A percentile compares a stretch with the other conserved stretches of the same genome.
Evolutionary conservation across 257 asterid species (phyloP).

Genomic region (Penstemon davidsonii): DNA sequence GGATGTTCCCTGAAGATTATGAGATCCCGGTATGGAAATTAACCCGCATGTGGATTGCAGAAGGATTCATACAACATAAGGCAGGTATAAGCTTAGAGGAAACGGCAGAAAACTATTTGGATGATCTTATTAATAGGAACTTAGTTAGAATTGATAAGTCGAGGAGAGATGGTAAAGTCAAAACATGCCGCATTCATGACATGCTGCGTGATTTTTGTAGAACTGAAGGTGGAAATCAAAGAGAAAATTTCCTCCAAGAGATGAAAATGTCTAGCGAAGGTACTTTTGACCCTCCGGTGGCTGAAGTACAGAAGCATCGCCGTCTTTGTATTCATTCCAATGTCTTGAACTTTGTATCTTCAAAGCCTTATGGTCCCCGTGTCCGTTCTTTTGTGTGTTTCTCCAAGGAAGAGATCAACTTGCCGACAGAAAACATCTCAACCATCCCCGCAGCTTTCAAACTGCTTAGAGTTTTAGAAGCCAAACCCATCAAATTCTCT

Average conservation of each 20-base stretch:
- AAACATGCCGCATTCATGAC: constrained; percentile 40
- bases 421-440: constrained; percentile 25
- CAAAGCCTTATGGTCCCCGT: constrained; percentile 31
- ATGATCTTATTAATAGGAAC: constrained; percentile 37
- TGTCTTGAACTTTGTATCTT: constrained; percentile 23
- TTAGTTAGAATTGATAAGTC: constrained; percentile 29
- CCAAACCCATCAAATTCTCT: constrained; percentile 34
- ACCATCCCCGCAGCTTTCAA: constrained; percentile 38
- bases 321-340: constrained; percentile 46
- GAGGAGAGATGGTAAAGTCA: constrained; percentile 30
- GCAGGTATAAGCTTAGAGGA: constrained; percentile 23
- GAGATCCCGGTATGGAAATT: constrained; percentile 43
- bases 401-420: constrained; percentile 25
- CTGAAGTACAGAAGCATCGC: constrained; percentile 15
- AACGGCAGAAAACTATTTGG: constrained; percentile 34
- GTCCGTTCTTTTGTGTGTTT: constrained; percentile 43
- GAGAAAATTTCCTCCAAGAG: constrained; percentile 41
- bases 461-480: constrained; percentile 46
- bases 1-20: constrained; percentile 40
- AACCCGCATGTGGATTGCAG: constrained; percentile 46
- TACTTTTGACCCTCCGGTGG: constrained; percentile 25
- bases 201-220: constrained; percentile 39
- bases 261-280: constrained; percentile 33
- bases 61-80: constrained; percentile 38
- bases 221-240: constrained; percentile 25